Evolutionary conservation across 1,284 basidiomycete species (phyloP).

Genomic region (Peniophora sp.): DNA sequence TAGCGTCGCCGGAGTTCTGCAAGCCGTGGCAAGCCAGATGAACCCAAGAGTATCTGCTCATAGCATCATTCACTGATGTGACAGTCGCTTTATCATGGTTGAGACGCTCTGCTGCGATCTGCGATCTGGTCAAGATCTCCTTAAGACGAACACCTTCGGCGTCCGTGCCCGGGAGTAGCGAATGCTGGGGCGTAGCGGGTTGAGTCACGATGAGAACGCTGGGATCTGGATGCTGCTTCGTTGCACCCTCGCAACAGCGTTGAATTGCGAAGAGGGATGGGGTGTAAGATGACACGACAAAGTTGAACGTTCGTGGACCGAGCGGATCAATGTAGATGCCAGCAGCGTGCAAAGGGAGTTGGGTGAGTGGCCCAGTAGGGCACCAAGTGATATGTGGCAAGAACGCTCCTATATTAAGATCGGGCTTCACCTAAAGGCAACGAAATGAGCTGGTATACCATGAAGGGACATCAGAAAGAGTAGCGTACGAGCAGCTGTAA

Average conservation of each 20-base stretch:
- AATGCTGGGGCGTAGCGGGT: neutral
- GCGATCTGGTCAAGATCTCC: neutral
- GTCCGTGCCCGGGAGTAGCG: neutral
- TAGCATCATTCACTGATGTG: neutral
- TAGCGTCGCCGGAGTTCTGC: neutral
- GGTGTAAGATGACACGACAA: neutral
- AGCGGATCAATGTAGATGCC: neutral
- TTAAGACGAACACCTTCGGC: neutral
- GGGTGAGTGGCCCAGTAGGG: neutral
- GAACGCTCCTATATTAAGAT: too few relatives aligned
- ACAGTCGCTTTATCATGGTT: conserved; percentile 8
- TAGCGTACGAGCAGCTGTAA: too few relatives aligned
- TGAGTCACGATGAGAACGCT: neutral
- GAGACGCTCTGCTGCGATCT: neutral
- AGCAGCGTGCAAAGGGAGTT: neutral
- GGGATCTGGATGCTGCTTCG: too few relatives aligned
- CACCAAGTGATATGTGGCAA: neutral
- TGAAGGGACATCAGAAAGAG: too few relatives aligned
- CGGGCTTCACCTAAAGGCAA: too few relatives aligned
- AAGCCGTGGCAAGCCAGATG: conserved; percentile 2
- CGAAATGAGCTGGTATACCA: too few relatives aligned
- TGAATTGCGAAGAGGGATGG: neutral
- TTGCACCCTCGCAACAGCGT: too few relatives aligned
- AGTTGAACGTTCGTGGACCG: neutral
- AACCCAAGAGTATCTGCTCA: neutral